These are phyloP conservation scores for Claviceps cyperi DNA, from an alignment of 2,329 filamentous ascomycete genomes.

Conservation along the genomic window DNA sequence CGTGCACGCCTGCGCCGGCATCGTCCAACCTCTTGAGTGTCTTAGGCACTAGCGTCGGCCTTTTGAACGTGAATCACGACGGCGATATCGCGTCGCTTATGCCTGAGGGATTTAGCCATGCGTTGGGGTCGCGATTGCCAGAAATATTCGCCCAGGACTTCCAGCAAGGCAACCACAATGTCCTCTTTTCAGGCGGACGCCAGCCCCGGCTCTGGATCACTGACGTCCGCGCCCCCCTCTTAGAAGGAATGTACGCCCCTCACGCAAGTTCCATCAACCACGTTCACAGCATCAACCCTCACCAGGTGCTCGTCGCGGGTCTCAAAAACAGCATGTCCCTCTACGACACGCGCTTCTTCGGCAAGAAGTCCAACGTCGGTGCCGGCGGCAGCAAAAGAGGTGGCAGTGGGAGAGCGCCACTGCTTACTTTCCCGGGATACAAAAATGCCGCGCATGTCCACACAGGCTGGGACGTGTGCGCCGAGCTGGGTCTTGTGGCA, in stretches of 20 bases:
- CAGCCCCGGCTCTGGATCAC: conserved; percentile 29
- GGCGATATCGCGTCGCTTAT: conserved; percentile 21
- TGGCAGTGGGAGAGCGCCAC: conserved; percentile 17
- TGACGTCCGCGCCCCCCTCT: conserved; percentile 27
- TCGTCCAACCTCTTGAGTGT: conserved; percentile 28
- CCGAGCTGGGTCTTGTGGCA: conserved; percentile 34
- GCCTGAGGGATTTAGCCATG: conserved; percentile 7
- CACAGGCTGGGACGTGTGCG: conserved; percentile 37
- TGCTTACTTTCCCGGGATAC: conserved; percentile 36
- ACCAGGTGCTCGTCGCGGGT: conserved; percentile 40
- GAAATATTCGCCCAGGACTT: conserved; percentile 38
- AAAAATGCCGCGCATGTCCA: conserved; percentile 32
- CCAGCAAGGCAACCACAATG: conserved; percentile 24
- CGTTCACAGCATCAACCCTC: conserved; percentile 30
- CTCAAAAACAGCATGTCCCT: conserved; percentile 33
- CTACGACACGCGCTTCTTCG: conserved; percentile 39
- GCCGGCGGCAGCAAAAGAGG: not conserved
- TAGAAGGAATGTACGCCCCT: conserved; percentile 18
- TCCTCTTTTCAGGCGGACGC: conserved; percentile 38
- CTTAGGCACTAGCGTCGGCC: conserved; percentile 33
- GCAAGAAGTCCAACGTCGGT: conserved; percentile 9
- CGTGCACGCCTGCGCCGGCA: conserved; percentile 27
- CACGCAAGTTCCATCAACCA: conserved; percentile 32
- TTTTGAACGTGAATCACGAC: conserved; percentile 23
- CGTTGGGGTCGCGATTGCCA: conserved; percentile 8